Evolutionary conservation across 768 basidiomycete species (phyloP).

Genomic region (Auricularia auricula-judae): DNA sequence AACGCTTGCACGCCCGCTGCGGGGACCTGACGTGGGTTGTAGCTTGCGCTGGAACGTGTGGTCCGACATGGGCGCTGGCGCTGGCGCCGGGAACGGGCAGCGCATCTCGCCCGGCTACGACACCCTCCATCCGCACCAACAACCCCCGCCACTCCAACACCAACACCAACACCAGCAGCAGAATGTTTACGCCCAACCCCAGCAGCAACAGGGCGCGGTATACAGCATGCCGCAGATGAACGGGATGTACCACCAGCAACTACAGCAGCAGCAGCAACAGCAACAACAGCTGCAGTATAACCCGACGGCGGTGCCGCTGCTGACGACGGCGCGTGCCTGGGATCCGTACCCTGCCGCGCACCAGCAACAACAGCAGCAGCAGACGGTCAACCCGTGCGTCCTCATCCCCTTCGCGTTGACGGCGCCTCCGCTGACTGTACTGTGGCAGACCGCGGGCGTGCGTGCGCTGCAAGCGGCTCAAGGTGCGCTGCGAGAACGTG

Average conservation of each 20-base stretch:
- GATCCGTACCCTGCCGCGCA: background rate
- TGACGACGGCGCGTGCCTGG: background rate
- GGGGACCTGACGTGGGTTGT: background rate
- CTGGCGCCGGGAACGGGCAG: background rate
- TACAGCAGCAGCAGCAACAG: background rate
- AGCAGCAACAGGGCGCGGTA: background rate
- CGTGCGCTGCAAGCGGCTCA: slow-evolving; percentile 1
- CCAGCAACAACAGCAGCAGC: background rate
- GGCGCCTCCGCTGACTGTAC: too few species aligned
- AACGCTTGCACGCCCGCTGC: too few species aligned
- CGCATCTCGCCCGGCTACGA: background rate
- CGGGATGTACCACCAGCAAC: background rate
- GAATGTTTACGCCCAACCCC: background rate
- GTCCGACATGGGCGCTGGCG: background rate
- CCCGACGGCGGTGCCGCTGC: background rate
- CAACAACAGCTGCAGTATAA: background rate
- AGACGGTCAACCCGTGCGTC: background rate
- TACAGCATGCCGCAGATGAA: background rate
- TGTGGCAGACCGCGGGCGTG: background rate
- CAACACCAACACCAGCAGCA: background rate
- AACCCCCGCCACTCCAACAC: background rate
- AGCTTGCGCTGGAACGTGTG: background rate
- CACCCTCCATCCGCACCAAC: too few species aligned
- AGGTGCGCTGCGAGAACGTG: slow-evolving; percentile 1
- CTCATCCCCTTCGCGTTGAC: background rate